Evolutionary conservation across 495 filamentous ascomycete genomes (phyloP).

Genomic region (Staphylotrichum longicolle): DNA sequence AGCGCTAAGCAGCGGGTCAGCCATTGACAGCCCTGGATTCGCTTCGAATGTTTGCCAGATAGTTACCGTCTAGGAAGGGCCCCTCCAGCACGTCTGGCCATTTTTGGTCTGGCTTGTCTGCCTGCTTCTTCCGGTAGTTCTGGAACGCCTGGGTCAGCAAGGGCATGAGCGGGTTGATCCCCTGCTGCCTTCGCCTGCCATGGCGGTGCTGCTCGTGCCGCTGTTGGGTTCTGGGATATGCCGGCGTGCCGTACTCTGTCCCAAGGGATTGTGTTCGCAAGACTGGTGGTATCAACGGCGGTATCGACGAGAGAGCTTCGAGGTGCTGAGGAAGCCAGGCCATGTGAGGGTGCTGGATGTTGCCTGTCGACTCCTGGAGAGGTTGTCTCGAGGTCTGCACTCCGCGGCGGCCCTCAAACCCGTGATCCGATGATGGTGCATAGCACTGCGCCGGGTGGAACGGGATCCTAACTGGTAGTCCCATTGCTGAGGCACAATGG

Average conservation of each 20-base stretch:
- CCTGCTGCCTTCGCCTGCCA: constrained; percentile 25
- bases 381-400: constrained; percentile 40
- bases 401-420: constrained; percentile 23
- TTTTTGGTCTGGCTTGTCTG: constrained; percentile 50
- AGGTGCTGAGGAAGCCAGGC: constrained; percentile 41
- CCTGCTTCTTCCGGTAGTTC: constrained; percentile 67
- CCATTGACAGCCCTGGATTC: constrained; percentile 12
- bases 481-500: constrained; percentile 26
- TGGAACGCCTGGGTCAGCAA: constrained; percentile 58
- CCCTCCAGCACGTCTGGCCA: constrained; percentile 85
- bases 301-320: constrained; percentile 41
- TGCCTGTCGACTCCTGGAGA: constrained; percentile 50
- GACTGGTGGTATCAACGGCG: constrained; percentile 38
- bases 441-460: constrained; percentile 33
- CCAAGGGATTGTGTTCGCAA: constrained; percentile 44
- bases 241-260: constrained; percentile 36
- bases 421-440: constrained; percentile 24
- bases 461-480: constrained; percentile 29
- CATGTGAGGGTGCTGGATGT: constrained; percentile 45
- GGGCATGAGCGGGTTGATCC: constrained; percentile 51
- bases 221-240: constrained; percentile 23
- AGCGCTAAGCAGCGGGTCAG: constrained; percentile 56
- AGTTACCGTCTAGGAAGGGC: constrained; percentile 85
- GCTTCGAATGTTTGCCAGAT: constrained; percentile 4
- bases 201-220: constrained; percentile 24